These are phyloP conservation scores for Brassica carinata DNA, from an alignment of 345 rosid genomes.

Conservation along the genomic window DNA sequence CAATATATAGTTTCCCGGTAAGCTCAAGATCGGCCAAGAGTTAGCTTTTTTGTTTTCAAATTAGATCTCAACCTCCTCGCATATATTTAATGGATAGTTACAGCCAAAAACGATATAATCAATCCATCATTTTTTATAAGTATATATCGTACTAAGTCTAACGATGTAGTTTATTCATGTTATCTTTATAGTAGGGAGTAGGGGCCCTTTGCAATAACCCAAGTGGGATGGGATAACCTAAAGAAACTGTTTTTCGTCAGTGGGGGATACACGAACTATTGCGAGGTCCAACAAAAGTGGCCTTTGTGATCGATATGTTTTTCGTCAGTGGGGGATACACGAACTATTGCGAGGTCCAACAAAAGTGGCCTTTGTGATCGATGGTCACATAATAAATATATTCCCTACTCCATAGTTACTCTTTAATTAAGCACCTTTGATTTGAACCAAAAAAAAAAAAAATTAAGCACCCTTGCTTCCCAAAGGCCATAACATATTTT, in stretches of 20 bases:
- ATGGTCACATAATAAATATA: not conserved
- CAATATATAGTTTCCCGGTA: not conserved
- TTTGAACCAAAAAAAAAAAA: too few relatives aligned
- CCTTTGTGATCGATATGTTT: not conserved
- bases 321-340: conserved; percentile 2
- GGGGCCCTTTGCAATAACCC: not conserved
- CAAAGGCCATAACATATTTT: not conserved
- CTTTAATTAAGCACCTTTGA: not conserved
- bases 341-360: conserved; percentile 4
- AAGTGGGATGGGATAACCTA: conserved; percentile 10
- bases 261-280: conserved; percentile 4
- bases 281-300: conserved; percentile 5
- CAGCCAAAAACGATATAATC: not conserved
- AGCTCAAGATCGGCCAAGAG: not conserved
- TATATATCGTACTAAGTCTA: not conserved
- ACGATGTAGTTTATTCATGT: conserved; percentile 4
- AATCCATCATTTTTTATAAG: not conserved
- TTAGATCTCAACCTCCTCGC: not conserved
- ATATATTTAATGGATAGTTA: not conserved
- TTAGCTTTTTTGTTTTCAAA: not conserved
- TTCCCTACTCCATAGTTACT: not conserved
- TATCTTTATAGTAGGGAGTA: not conserved
- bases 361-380: conserved; percentile 6
- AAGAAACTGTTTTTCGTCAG: not conserved
- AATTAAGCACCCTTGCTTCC: not conserved